Percentiles rank a stretch among this genome's conserved stretches.
phyloP scores from a whole-genome alignment of 1,284 basidiomycete species.

The Cutaneotrichosporon spelunceum region DNA sequence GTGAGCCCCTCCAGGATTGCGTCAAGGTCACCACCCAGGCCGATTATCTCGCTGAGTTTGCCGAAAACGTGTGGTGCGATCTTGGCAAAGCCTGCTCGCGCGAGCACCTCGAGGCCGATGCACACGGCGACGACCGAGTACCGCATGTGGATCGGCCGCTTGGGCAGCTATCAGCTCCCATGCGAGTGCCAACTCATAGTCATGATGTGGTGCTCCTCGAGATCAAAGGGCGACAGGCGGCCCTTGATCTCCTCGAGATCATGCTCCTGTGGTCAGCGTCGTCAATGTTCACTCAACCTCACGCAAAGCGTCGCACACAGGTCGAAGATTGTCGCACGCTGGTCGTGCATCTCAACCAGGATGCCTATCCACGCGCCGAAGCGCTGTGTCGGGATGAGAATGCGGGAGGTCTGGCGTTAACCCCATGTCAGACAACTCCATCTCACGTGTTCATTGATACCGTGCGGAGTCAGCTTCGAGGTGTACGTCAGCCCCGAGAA shows the following conservation, averaged over 20 bases:
- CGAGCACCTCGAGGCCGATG: conserved; percentile 5
- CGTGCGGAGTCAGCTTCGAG: background rate
- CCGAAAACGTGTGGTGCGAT: background rate
- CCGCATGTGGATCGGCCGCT: background rate
- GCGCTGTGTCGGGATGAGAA: background rate
- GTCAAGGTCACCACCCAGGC: background rate
- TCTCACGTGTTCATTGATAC: background rate
- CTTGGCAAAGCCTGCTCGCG: background rate
- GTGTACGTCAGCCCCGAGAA: background rate
- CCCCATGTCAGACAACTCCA: background rate
- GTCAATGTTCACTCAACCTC: background rate
- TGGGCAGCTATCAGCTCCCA: conserved; percentile 4
- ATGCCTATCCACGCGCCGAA: conserved; percentile 4
- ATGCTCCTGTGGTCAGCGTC: background rate
- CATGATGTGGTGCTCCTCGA: background rate
- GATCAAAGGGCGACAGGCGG: background rate
- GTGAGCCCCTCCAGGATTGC: background rate
- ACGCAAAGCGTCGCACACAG: background rate
- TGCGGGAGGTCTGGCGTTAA: background rate
- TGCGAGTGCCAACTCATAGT: background rate
- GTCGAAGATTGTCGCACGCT: background rate
- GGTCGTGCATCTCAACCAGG: background rate
- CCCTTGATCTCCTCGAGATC: background rate
- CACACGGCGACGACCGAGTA: conserved; percentile 2
- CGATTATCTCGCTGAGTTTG: conserved; percentile 4